These are phyloP conservation scores for Vanrija humicola DNA, from an alignment of 1,284 basidiomycete species.

Conservation along the genomic window DNA sequence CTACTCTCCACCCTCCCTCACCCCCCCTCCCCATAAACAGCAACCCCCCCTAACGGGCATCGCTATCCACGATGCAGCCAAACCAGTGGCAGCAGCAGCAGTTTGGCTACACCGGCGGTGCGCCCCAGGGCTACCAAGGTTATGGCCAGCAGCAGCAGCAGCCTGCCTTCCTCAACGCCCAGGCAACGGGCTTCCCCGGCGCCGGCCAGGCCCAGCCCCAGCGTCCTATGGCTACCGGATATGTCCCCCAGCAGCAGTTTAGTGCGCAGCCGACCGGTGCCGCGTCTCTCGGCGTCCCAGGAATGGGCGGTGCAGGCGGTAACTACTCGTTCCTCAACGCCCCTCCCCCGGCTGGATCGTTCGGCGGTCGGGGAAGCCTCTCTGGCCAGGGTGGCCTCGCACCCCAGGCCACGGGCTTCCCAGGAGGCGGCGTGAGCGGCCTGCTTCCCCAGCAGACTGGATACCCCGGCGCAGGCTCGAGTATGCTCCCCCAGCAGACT, in stretches of 20 bases:
- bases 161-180: conserved; percentile 22
- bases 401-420: conserved; percentile 30
- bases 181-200: conserved; percentile 34
- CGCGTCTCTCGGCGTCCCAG: background rate
- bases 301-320: conserved; percentile 10
- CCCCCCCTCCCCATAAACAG: too few relatives aligned
- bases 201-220: conserved; percentile 19
- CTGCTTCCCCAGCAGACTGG: conserved; percentile 35
- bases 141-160: conserved; percentile 26
- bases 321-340: conserved; percentile 47
- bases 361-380: conserved; percentile 23
- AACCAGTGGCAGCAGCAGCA: conserved; percentile 33
- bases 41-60: conserved; percentile 1
- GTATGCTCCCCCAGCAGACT: conserved; percentile 43
- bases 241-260: conserved; percentile 19
- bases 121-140: conserved; percentile 30
- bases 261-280: background rate
- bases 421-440: conserved; percentile 31
- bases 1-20: background rate
- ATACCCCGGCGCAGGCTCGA: conserved; percentile 22
- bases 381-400: conserved; percentile 21
- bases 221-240: conserved; percentile 57
- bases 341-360: conserved; percentile 35
- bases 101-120: conserved; percentile 19
- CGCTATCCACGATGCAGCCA: conserved; percentile 17